Base-by-base conservation (phyloP, 2,329 filamentous ascomycete species). In the Trichoderma semiorbis region DNA sequence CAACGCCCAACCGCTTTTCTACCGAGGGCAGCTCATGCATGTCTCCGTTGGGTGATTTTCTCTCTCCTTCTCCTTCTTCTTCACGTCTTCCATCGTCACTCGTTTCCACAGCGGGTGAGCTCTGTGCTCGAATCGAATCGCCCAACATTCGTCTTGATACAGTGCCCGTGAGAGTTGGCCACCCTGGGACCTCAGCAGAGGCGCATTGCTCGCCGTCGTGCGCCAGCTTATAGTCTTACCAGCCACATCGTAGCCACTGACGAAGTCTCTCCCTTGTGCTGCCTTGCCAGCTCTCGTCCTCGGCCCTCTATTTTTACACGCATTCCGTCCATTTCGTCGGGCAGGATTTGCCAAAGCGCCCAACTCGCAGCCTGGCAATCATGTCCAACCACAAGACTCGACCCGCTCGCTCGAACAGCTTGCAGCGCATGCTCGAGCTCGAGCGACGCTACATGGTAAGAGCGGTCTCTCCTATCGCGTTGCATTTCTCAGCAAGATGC, bases 381-480 rank as follows among this genome's bases (percentile, higher is more conserved):
- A 72, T 72, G 71, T 71, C 71, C 36, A 66, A 70, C 50, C 60
- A 69, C 63, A 75, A 73, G 63, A 69, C 71, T 68, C 72, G 71
- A 14, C 73, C 74, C 10, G 73, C 71, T 66, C 81, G 81, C 75
- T 82, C 82, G 73, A 84, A 84, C 77, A 88, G 84, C 78, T 84
- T 90, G 74, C 84, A 88, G 78, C 84, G 82, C 72, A 89, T 90
- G 88, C 82, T 90, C 63, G 87, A 89, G 75, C 79, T 90, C 66
- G 88, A 90, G 77, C 87, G 86, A 77, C 83, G 83, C 77, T 84
- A 83, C 79, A 88, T 88, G 85, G 88, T 90, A 82, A 82, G 83
- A 77, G 28, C 28, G n/a, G 18, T 24, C n/a, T 24, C 47, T 53
- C n/a, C 7, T 53, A 16, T 18, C 5, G 39, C 36, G 61, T 36